Evolutionary conservation across 805 yeast species (phyloP).

Genomic region (Maudiozyma barnettii): DNA sequence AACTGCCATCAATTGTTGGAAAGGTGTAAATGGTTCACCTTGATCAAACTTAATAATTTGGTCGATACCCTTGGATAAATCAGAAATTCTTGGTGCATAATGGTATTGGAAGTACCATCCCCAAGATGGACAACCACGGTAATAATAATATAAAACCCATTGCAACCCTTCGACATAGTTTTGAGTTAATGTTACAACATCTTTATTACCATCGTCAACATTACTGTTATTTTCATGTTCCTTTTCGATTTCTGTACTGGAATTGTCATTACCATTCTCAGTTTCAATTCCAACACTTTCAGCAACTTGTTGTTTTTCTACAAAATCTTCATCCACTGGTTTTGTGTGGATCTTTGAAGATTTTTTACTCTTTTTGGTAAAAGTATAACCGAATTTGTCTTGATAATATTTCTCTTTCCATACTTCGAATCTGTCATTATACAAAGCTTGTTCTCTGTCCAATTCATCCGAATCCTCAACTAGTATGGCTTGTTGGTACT

Average conservation of each 20-base stretch:
- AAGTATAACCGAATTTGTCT: slow-evolving; percentile 59
- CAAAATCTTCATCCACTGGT: background rate
- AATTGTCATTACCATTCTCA: background rate
- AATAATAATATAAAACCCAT: slow-evolving; percentile 91
- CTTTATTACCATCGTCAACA: slow-evolving; percentile 41
- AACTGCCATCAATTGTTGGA: slow-evolving; percentile 95
- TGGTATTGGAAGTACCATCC: slow-evolving; percentile 88
- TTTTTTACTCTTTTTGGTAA: background rate
- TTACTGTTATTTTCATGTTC: background rate
- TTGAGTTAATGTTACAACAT: slow-evolving; percentile 53
- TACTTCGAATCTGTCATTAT: slow-evolving; percentile 59
- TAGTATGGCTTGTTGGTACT: slow-evolving; percentile 50
- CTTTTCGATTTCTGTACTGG: background rate
- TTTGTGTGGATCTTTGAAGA: background rate
- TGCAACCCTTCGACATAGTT: slow-evolving; percentile 91
- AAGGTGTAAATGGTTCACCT: slow-evolving; percentile 81
- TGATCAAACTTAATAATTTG: slow-evolving; percentile 51
- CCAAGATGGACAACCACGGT: slow-evolving; percentile 90
- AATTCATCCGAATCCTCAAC: slow-evolving; percentile 49
- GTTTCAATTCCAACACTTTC: slow-evolving; percentile 29
- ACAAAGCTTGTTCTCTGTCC: slow-evolving; percentile 46
- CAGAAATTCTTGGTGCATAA: slow-evolving; percentile 91
- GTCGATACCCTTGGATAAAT: slow-evolving; percentile 63
- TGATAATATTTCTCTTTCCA: slow-evolving; percentile 87
- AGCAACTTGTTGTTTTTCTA: background rate